Base-by-base conservation (phyloP, 169 alveolate species). In the Miamiensis avidus region DNA sequence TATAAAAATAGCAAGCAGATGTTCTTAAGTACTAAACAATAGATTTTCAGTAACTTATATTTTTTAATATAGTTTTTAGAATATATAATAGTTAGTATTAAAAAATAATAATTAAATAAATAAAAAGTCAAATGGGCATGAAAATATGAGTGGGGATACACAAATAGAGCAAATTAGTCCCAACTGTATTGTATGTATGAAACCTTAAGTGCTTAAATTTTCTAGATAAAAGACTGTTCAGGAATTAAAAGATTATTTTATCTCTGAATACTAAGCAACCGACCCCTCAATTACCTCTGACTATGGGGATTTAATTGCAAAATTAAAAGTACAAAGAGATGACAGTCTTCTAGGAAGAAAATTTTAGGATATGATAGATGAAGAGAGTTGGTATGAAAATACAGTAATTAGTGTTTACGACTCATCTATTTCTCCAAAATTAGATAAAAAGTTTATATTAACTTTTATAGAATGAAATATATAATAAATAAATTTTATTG, bases 1-100 rank as follows among this genome's bases (percentile, higher is more conserved):
- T 28, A 64, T 96, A 15, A 96, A 96, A 49, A 49, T 49, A 49
- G 69, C 69, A 11, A 49, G 69, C 20, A 49, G 69, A 20, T 49
- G 69, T 49, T 49, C 69, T 49, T 49, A 49, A 49, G 69, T 49
- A 20, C 20, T 49, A 49, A 49, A 49, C 20, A 49, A 49, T 20
- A 49, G 69, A 49, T 49, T 49, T 49, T 49, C 69, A 49, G 69
- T 49, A 49, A 49, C 20, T n/a, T n/a, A n/a, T n/a, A n/a, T n/a
- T n/a, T n/a, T n/a, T 11, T 49, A 49, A 49, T 49, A 11, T 49
- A 49, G 69, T 49, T 11, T 49, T 11, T 49, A 49, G 4, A 49
- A 49, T 49, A 49, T 11, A 11, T 11, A 11, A 11, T 49, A 11
- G 4, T 11, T 11, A 49, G 20, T 49, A 49, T 11, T 49, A 49